Evolutionary conservation across 768 basidiomycete species (phyloP).

Genomic region (Lactarius akahatsu): DNA sequence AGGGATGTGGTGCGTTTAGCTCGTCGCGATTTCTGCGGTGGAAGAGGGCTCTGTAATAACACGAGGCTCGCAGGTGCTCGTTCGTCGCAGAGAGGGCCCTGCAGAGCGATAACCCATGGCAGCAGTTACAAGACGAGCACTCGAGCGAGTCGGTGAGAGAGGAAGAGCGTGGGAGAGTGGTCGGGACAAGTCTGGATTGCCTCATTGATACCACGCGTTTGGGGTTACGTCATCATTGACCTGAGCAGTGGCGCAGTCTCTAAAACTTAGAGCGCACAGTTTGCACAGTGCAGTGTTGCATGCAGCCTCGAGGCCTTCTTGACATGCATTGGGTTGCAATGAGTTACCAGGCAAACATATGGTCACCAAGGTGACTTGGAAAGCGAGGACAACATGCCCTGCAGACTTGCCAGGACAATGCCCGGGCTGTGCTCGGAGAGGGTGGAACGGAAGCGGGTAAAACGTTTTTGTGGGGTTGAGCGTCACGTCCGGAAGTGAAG

Average conservation of each 20-base stretch:
- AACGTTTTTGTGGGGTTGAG: conserved; percentile 11
- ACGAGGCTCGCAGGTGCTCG: not conserved
- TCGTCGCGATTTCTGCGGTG: not conserved
- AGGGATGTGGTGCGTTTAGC: conserved; percentile 17
- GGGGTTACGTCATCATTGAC: conserved; percentile 17
- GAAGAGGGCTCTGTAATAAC: not conserved
- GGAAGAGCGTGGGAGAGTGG: conserved; percentile 1
- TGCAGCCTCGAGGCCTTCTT: not conserved
- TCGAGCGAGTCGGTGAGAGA: not conserved
- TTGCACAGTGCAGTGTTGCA: not conserved
- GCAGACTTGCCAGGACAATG: not conserved
- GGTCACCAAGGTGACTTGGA: conserved; percentile 22
- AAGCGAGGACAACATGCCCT: conserved; percentile 18
- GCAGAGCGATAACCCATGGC: not conserved
- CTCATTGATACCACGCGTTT: conserved; percentile 12
- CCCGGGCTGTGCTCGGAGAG: conserved; percentile 20
- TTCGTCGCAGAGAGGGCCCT: not conserved
- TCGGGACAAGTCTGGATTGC: not conserved
- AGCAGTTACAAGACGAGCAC: not conserved
- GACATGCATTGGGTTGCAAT: not conserved
- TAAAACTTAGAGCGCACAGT: not conserved
- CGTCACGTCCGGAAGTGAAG: not conserved
- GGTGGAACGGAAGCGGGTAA: conserved; percentile 15
- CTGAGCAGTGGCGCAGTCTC: not conserved
- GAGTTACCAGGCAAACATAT: conserved; percentile 3